phyloP scores from a whole-genome alignment of 768 basidiomycete genomes.

The Pleurotus pulmonarius region DNA sequence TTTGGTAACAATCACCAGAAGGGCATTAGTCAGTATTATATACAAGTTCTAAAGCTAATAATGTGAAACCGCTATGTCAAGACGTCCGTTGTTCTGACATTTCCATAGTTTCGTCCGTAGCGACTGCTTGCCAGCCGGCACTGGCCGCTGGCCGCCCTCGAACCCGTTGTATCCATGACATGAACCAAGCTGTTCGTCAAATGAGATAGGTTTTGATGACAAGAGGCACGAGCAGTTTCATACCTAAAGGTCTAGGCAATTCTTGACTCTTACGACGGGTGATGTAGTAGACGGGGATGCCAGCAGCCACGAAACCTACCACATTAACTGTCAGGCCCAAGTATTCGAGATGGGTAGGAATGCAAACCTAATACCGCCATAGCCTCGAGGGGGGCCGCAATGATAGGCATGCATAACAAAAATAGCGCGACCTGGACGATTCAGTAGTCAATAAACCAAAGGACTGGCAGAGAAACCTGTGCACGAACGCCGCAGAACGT shows the following conservation, averaged over 20 bases:
- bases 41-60: neutral
- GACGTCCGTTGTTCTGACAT: constrained; percentile 40
- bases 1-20: constrained; percentile 2
- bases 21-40: no score
- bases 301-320: constrained; percentile 72
- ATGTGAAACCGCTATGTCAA: constrained; percentile 5
- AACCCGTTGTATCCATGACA: constrained; percentile 40
- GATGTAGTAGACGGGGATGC: constrained; percentile 80
- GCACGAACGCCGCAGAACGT: constrained; percentile 77
- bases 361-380: constrained; percentile 77
- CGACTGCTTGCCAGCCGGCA: constrained; percentile 75
- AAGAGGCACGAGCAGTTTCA: constrained; percentile 17
- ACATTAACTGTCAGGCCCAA: constrained; percentile 6
- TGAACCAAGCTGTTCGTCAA: constrained; percentile 34
- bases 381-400: constrained; percentile 89
- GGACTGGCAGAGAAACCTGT: constrained; percentile 2
- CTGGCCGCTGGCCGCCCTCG: constrained; percentile 49
- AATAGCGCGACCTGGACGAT: constrained; percentile 73
- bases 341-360: neutral
- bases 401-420: constrained; percentile 89
- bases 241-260: constrained; percentile 37
- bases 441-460: constrained; percentile 4
- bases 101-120: constrained; percentile 73
- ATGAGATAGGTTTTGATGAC: constrained; percentile 5
- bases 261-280: constrained; percentile 53